These are phyloP conservation scores for Colletotrichum sp. DNA, from an alignment of 2,329 filamentous ascomycete genomes.

Conservation along the genomic window DNA sequence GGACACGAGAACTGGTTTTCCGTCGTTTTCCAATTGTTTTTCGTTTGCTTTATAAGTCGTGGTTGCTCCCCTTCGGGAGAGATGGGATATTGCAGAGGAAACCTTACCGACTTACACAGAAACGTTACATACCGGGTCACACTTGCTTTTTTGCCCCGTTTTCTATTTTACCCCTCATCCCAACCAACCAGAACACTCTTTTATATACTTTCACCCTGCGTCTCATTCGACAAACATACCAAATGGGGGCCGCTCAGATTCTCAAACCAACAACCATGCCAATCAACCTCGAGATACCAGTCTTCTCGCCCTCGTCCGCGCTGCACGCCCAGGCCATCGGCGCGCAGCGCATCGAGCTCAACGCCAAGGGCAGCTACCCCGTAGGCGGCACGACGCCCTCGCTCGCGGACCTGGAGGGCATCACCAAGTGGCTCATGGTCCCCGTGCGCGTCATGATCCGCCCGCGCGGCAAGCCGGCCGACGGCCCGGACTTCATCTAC, in stretches of 20 bases:
- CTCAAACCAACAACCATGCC: slow-evolving; percentile 3
- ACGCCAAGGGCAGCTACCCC: slow-evolving; percentile 54
- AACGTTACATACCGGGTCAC: background rate
- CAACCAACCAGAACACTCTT: background rate
- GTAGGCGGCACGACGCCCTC: slow-evolving; percentile 58
- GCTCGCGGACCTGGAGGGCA: slow-evolving; percentile 37
- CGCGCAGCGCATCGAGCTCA: slow-evolving; percentile 59
- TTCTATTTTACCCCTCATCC: background rate
- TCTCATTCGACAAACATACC: background rate
- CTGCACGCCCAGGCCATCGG: slow-evolving; percentile 44
- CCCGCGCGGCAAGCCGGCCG: slow-evolving; percentile 42
- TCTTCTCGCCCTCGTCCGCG: slow-evolving; percentile 52
- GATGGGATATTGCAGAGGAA: background rate
- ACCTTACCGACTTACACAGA: background rate
- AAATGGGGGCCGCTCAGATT: background rate
- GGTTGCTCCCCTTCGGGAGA: background rate
- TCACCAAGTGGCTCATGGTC: slow-evolving; percentile 29
- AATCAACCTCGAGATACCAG: slow-evolving; percentile 55
- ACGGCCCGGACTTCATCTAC: slow-evolving; percentile 54
- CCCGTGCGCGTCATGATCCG: slow-evolving; percentile 62
- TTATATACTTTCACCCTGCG: background rate
- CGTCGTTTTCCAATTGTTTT: background rate
- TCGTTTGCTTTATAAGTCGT: background rate
- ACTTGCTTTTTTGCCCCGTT: background rate
- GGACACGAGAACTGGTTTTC: background rate